Evolutionary conservation across 2,329 filamentous ascomycete genomes (phyloP), one percentile per base, ranked within the genome.

Genomic region (Epichloe scottii): DNA sequence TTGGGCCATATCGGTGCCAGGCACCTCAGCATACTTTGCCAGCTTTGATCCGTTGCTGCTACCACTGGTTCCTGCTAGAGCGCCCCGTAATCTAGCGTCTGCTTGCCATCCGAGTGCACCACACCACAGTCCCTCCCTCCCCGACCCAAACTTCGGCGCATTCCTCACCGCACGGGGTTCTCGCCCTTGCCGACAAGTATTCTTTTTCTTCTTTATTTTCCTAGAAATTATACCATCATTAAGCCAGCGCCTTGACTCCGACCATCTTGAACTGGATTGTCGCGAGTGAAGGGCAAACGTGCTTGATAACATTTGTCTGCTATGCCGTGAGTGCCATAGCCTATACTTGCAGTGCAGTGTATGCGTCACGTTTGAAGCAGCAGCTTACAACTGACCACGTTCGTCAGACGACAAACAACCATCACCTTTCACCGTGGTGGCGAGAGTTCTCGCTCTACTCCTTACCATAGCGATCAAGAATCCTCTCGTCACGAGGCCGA

Each of bases 201-300:
- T 37, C 17, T 23, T 19, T 12, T n/a, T 44, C 44, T 19, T 35
- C 26, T 34, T 44, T 33, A 17, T n/a, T 34, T 15, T 17, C 30
- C 23, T 21, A 6, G 17, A 23, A 19, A 14, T 41, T 35, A 15
- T 37, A n/a, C 26, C 19, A 19, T 33, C 40, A 26, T 30, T 12
- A 26, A 43, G 43, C 34, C 21, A 53, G 56, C 63, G 61, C 66
- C 66, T 70, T 71, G 70, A 59, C 69, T 74, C 69, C 67, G 70
- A 65, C 71, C 64, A 62, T 71, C 67, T 69, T 59, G 14, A 60
- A 58, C 54, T 61, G 65, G 68, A 70, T 69, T 59, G 71, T 75
- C 67, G 71, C 63, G 69, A 68, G 73, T 66, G 63, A 67, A 72
- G 65, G 66, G 67, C 63, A 65, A 63, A 39, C 19, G 19, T 23